Percentiles rank a stretch among this genome's conserved stretches.
phyloP scores from a whole-genome alignment of 2,329 filamentous ascomycete genomes.

The Neobulgaria alba region DNA sequence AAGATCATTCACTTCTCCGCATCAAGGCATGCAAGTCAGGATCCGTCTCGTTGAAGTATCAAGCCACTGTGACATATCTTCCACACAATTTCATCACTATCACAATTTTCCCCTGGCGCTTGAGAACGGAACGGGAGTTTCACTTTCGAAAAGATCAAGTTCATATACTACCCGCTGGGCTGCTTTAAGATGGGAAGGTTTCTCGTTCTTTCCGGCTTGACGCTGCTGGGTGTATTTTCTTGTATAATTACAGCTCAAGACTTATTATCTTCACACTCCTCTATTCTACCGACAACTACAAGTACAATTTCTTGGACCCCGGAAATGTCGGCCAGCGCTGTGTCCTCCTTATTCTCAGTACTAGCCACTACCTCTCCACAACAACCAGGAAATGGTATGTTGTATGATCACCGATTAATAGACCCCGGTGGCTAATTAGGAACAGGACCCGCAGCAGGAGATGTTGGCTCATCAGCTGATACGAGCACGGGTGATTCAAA shows the following conservation, averaged over 20 bases:
- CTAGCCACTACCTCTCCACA: constrained; percentile 24
- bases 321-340: constrained; percentile 28
- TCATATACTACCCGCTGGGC: constrained; percentile 11
- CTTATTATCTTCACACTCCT: constrained; percentile 9
- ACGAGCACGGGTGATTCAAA: constrained; percentile 38
- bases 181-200: constrained; percentile 19
- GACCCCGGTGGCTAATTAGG: not conserved
- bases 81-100: constrained; percentile 1
- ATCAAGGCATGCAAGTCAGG: constrained; percentile 14
- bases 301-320: constrained; percentile 21
- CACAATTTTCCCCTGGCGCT: constrained; percentile 11
- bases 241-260: constrained; percentile 19
- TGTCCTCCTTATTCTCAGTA: constrained; percentile 23
- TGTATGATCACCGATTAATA: not conserved
- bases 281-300: constrained; percentile 13
- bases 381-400: constrained; percentile 22
- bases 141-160: too few species aligned
- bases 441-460: constrained; percentile 21
- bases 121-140: too few species aligned
- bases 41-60: constrained; percentile 6
- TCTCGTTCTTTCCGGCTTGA: constrained; percentile 20
- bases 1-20: constrained; percentile 15
- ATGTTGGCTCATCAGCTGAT: constrained; percentile 30
- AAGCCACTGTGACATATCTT: not conserved
- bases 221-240: constrained; percentile 19